phyloP scores from a whole-genome alignment of 768 basidiomycete genomes.

The Sporobolomyces phaffii region DNA sequence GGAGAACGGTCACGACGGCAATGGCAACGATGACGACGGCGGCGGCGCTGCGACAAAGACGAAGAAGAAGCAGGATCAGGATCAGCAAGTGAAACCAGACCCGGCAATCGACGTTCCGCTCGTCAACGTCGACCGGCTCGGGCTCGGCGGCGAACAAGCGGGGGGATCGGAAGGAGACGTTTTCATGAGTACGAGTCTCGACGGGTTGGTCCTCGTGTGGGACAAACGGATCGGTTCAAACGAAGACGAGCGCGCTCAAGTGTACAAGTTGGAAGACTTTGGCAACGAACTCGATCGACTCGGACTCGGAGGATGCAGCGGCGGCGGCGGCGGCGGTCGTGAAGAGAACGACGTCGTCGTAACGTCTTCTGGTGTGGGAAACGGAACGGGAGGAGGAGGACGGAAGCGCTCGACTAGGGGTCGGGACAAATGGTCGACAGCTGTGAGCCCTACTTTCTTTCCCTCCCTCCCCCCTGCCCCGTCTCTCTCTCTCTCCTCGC shows the following conservation, averaged over 20 bases:
- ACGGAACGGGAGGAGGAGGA: not conserved
- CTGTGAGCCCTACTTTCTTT: constrained; percentile 55
- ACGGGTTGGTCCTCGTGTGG: constrained; percentile 88
- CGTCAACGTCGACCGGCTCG: no score
- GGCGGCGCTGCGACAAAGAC: not conserved
- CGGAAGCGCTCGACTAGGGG: no score
- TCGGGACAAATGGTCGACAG: constrained; percentile 86
- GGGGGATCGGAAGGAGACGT: not conserved
- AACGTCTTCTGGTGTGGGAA: no score
- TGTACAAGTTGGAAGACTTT: constrained; percentile 12
- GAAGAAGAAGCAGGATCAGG: not conserved
- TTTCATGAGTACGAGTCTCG: constrained; percentile 79
- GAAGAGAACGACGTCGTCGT: constrained; percentile 4
- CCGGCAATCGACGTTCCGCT: constrained; percentile 35
- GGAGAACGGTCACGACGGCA: not conserved
- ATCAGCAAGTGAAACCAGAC: not conserved
- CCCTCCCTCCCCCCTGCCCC: not conserved
- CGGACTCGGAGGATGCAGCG: not conserved
- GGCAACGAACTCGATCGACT: constrained; percentile 48
- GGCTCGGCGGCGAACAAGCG: constrained; percentile 66
- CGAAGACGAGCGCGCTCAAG: not conserved
- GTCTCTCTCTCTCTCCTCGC: no score
- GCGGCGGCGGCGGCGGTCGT: not conserved
- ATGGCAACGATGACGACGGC: not conserved
- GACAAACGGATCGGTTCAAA: constrained; percentile 60